These are phyloP conservation scores for Cutaneotrichosporon sp. DNA, from an alignment of 1,284 basidiomycete species.

Conservation along the genomic window DNA sequence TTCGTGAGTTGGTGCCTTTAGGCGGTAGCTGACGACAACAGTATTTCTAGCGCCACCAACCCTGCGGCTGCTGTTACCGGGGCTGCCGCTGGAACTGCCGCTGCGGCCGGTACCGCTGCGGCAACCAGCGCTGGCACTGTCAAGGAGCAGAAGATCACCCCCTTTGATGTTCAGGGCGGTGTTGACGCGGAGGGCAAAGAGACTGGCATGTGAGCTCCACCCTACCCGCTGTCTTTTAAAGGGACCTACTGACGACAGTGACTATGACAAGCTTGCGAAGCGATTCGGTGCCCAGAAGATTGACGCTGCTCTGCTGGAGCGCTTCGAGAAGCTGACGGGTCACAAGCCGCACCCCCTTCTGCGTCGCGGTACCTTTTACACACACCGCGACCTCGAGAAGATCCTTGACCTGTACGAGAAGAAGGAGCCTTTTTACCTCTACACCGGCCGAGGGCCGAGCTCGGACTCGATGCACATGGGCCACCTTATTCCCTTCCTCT, in stretches of 20 bases:
- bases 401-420: constrained; percentile 95
- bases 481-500: constrained; percentile 94
- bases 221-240: too few relatives aligned
- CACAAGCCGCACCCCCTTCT: constrained; percentile 85
- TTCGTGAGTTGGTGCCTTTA: constrained; percentile 25
- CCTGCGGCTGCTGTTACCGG: constrained; percentile 20
- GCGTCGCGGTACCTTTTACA: constrained; percentile 93
- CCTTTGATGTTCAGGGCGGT: constrained; percentile 95
- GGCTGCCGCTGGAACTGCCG: constrained; percentile 6
- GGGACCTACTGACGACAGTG: constrained; percentile 48
- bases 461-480: constrained; percentile 97
- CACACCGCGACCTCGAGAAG: constrained; percentile 89
- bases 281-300: constrained; percentile 90
- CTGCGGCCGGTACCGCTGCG: constrained; percentile 1
- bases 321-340: constrained; percentile 90
- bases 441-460: constrained; percentile 94
- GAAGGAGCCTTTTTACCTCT: constrained; percentile 95
- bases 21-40: not conserved
- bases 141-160: constrained; percentile 81
- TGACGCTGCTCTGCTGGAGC: constrained; percentile 68
- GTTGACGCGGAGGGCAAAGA: constrained; percentile 84
- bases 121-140: constrained; percentile 9
- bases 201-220: constrained; percentile 58
- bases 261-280: constrained; percentile 92
- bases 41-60: not conserved